Percentiles rank a stretch among this genome's conserved stretches.
Evolutionary conservation across 345 rosid species (phyloP).

Genomic region (Gossypium sturtianum): DNA sequence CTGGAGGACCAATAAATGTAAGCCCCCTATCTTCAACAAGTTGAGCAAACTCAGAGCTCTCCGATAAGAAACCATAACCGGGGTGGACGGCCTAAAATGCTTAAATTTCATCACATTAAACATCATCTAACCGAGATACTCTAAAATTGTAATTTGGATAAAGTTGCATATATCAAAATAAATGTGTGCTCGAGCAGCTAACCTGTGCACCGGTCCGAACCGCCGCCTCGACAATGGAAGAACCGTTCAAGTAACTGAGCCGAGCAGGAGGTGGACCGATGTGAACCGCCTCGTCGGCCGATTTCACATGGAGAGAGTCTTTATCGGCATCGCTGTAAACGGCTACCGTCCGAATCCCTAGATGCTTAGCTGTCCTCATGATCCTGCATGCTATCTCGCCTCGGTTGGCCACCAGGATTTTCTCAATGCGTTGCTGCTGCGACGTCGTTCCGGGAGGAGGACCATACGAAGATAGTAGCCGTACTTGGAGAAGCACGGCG

Average conservation of each 20-base stretch:
- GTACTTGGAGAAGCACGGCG: conserved; percentile 23
- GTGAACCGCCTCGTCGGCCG: conserved; percentile 77
- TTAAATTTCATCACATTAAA: not conserved
- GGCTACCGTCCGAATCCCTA: conserved; percentile 77
- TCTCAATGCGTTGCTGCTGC: conserved; percentile 49
- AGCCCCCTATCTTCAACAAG: conserved; percentile 79
- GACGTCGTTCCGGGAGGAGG: conserved; percentile 1
- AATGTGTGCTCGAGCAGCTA: conserved; percentile 1
- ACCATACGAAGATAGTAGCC: conserved; percentile 28
- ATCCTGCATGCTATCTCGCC: conserved; percentile 89
- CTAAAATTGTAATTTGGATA: not conserved
- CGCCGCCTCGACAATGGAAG: conserved; percentile 65
- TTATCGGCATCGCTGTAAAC: conserved; percentile 86
- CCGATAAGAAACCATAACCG: conserved; percentile 88
- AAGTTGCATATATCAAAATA: not conserved
- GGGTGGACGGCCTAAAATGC: conserved; percentile 76
- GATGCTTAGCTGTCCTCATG: conserved; percentile 69
- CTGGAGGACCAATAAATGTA: conserved; percentile 84
- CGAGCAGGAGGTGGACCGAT: conserved; percentile 85
- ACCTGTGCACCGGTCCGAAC: conserved; percentile 84
- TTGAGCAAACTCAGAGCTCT: conserved; percentile 74
- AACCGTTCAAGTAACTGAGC: conserved; percentile 62
- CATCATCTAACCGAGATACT: not conserved
- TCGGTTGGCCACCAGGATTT: conserved; percentile 70
- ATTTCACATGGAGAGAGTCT: conserved; percentile 77